Evolutionary conservation across 345 rosid genomes (phyloP), one percentile per base, ranked within the genome.

Genomic region (Boechera stricta): DNA sequence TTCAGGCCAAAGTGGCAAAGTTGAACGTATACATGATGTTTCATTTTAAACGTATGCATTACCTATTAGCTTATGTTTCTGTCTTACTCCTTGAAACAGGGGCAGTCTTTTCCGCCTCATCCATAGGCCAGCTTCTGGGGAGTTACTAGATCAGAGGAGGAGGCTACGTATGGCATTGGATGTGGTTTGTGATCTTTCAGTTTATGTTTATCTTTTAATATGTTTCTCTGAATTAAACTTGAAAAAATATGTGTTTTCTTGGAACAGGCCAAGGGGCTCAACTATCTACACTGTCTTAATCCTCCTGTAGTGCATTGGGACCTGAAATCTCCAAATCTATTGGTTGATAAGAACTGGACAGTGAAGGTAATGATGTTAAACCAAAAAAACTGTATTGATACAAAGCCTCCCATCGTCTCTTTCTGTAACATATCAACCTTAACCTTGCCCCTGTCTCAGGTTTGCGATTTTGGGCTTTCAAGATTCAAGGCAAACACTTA

Each of bases 221-320:
- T 53, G 21, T 44, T 47, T 60, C 53, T 76, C 9, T 55, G 12
- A 32, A 4, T n/a, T 16, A 64, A 11, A 42, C 28, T 28, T 66
- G 54, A 82, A 42, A 39, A 3, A 7, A 79, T 21, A 21, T 42
- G 16, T 69, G 16, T 67, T 59, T 74, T 3, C n/a, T 79, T 79
- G 71, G 74, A 55, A 65, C 95, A 94, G 98, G 98, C 98, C 24
- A 94, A 92, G 83, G 98, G 98, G 33, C 80, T 94, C 78, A 94
- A 94, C 82, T 94, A 94, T 85, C 89, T 94, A 69, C 98, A 92
- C 76, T 85, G 95, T 83, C 90, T 94, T 45, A 85, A 71, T 55
- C 98, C 98, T 65, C 95, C 98, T 26, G 84, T 94, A 42, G 92
- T 94, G 76, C 98, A 94, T 71, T 94, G 98, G 98, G 98, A 94